A percentile compares a stretch with the other conserved stretches of the same genome.
These are phyloP conservation scores for Patellifolia procumbens DNA, from an alignment of 179 eudicot species.

Conservation along the genomic window DNA sequence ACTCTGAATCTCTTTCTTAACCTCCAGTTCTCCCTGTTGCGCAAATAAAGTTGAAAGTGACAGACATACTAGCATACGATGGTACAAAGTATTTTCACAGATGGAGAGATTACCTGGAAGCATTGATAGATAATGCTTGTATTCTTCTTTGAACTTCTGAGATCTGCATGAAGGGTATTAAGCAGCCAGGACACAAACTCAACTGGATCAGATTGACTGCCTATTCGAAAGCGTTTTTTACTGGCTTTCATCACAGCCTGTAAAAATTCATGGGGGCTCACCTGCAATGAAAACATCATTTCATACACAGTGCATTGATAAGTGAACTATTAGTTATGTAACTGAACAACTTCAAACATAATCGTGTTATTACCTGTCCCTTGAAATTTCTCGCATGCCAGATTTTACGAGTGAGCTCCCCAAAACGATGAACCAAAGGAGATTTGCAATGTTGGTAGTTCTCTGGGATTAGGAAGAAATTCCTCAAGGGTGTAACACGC, in stretches of 20 bases:
- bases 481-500: constrained; percentile 96
- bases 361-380: constrained; percentile 75
- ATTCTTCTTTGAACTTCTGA: constrained; percentile 62
- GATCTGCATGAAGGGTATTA: constrained; percentile 72
- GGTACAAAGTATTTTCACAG: neutral
- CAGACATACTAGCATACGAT: constrained; percentile 1
- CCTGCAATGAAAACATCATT: constrained; percentile 48
- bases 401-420: constrained; percentile 90
- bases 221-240: constrained; percentile 79
- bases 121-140: constrained; percentile 81
- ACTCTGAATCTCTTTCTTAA: constrained; percentile 70
- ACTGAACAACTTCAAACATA: neutral
- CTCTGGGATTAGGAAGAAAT: constrained; percentile 90
- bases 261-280: constrained; percentile 96
- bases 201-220: constrained; percentile 91
- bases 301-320: neutral
- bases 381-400: constrained; percentile 97
- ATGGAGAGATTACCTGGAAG: constrained; percentile 65
- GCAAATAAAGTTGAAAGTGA: constrained; percentile 20
- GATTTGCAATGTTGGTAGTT: constrained; percentile 78
- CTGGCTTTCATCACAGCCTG: constrained; percentile 98
- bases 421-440: constrained; percentile 88
- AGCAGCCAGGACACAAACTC: constrained; percentile 99
- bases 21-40: constrained; percentile 88
- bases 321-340: neutral